Evolutionary conservation across 176 grass and related monocot genomes (phyloP), one percentile per base, ranked within the genome.

Genomic region (Miscanthus lutarioriparius): DNA sequence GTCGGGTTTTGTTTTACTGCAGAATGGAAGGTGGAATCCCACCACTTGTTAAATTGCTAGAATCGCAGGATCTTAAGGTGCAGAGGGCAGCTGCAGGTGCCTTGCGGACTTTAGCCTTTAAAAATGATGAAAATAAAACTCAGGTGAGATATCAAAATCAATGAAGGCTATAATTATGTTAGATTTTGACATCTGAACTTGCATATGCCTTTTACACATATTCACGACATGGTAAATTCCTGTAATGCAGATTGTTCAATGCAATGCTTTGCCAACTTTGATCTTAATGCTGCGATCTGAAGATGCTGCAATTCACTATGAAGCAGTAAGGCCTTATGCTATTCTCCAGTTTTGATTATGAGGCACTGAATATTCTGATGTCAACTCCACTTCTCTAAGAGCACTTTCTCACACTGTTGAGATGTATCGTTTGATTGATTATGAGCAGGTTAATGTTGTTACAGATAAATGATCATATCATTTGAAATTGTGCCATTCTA

Each of bases 1-100:
- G 89, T 48, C 83, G 74, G 38, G 13, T 62, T 85, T 85, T 89
- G 13, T 62, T 73, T 41, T 76, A 74, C 37, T 88, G 66, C 86
- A 99, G 97, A 88, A 89, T 96, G 83, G 93, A 99, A 87, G 93
- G 97, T 76, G 97, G 97, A 37, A 99, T 99, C 64, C 97, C 97
- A 75, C 97, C 97, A 84, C 88, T 99, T 38, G 97, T 99, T 88
- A 91, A 96, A 80, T 87, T 99, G 72, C 82, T 99, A 66, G 97
- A 99, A 81, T 96, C 93, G 25, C 82, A 78, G 61, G 97, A 99
- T 89, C 81, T 99, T 66, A 99, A 99, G 88, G 93, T 99, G 17
- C 97, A 99, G 80, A 99, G 97, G 85, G 97, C 97, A 67, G 97
- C 86, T 89, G 97, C 97, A 82, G 97, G 97, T 61, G 93, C 97